A percentile compares a stretch with the other conserved stretches of the same genome.
phyloP scores from a whole-genome alignment of 768 basidiomycete species.

The Podaxis pistillaris region DNA sequence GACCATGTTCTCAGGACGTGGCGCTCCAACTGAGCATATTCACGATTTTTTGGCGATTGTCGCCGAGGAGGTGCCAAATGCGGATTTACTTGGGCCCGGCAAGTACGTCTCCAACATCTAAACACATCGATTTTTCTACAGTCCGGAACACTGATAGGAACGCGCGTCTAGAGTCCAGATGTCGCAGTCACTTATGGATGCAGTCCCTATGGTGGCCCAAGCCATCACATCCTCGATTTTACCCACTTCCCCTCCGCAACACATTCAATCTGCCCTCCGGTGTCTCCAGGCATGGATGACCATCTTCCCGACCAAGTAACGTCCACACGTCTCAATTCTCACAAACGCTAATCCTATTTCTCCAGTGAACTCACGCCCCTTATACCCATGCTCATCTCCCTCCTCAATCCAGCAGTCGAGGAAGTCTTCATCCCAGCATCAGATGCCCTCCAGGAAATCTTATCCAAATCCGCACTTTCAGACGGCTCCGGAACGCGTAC shows the following conservation, averaged over 20 bases:
- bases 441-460: conserved; percentile 74
- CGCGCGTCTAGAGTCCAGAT: conserved; percentile 51
- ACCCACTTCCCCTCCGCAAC: conserved; percentile 32
- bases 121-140: not conserved
- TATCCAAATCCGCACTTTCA: conserved; percentile 70
- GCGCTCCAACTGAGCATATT: conserved; percentile 56
- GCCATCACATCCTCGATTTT: conserved; percentile 61
- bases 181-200: conserved; percentile 62
- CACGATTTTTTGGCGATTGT: conserved; percentile 81
- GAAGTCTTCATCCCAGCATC: conserved; percentile 61
- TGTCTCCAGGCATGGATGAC: conserved; percentile 86
- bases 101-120: conserved; percentile 49
- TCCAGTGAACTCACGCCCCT: conserved; percentile 68
- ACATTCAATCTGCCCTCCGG: conserved; percentile 70
- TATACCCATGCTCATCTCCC: conserved; percentile 61
- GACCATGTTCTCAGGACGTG: conserved; percentile 55
- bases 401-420: conserved; percentile 54
- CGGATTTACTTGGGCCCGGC: conserved; percentile 70
- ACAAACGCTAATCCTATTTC: not conserved
- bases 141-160: conserved; percentile 3
- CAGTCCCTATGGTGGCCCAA: conserved; percentile 68
- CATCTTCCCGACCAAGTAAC: conserved; percentile 65
- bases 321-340: not conserved
- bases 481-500: conserved; percentile 67
- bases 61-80: conserved; percentile 76